These are phyloP conservation scores for Dinochytrium kinnereticum DNA, from an alignment of 371 early-diverging fungal genomes.

Conservation along the genomic window DNA sequence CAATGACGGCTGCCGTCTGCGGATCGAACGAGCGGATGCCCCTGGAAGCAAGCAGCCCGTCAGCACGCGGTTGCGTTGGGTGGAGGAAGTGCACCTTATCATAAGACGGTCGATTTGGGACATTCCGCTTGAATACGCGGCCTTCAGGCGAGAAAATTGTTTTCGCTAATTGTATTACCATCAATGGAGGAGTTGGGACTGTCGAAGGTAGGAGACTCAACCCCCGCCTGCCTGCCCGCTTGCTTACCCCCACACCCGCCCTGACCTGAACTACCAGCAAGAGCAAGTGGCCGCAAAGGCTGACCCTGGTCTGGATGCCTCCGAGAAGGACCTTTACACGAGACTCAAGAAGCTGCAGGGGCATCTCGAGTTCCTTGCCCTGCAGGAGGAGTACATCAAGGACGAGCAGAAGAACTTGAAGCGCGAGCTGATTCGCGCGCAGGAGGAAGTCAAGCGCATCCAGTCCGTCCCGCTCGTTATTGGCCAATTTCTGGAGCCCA, in stretches of 20 bases:
- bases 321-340: conserved; percentile 82
- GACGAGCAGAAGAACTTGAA: conserved; percentile 94
- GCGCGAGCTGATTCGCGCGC: conserved; percentile 92
- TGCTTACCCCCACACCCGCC: no score
- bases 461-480: conserved; percentile 99
- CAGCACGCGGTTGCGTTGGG: neutral
- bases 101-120: conserved; percentile 27
- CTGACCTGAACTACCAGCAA: no score
- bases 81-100: conserved; percentile 14
- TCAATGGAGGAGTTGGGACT: neutral
- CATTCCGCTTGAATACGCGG: conserved; percentile 21
- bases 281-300: conserved; percentile 17
- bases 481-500: conserved; percentile 99
- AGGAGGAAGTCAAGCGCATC: conserved; percentile 99
- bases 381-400: conserved; percentile 97
- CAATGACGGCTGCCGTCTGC: conserved; percentile 75
- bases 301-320: conserved; percentile 28
- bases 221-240: neutral
- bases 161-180: neutral
- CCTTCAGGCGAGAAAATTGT: neutral
- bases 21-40: conserved; percentile 98
- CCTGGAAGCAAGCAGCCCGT: conserved; percentile 56
- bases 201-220: neutral
- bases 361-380: conserved; percentile 93
- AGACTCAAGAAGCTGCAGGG: conserved; percentile 93